phyloP scores from a whole-genome alignment of 805 yeast species.

The Phaffomyces antillensis region DNA sequence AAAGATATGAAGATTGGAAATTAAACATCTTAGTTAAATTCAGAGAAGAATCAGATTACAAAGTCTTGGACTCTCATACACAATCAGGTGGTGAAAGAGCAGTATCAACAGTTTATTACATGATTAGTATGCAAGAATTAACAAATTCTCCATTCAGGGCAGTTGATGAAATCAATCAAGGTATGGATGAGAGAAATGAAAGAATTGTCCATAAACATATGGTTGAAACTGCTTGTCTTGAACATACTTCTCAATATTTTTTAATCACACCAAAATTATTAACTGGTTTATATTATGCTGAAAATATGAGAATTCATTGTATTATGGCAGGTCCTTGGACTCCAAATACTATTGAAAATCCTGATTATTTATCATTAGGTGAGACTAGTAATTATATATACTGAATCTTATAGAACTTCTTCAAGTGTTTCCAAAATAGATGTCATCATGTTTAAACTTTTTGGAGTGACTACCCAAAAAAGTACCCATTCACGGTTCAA shows the following conservation, averaged over 20 bases:
- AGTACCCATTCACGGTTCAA: no score
- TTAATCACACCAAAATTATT: conserved; percentile 88
- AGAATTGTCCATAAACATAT: conserved; percentile 76
- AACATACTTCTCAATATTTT: conserved; percentile 71
- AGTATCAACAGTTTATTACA: conserved; percentile 83
- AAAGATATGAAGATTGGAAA: conserved; percentile 68
- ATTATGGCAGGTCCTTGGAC: conserved; percentile 56
- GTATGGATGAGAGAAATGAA: conserved; percentile 95
- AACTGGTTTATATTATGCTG: conserved; percentile 69
- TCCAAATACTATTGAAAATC: conserved; percentile 29
- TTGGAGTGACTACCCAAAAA: no score
- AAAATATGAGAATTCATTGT: conserved; percentile 78
- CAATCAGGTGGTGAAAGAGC: conserved; percentile 99
- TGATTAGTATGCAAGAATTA: conserved; percentile 84
- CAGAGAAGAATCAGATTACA: conserved; percentile 66
- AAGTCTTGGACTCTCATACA: conserved; percentile 71
- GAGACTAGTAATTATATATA: conserved; percentile 20
- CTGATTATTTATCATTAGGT: conserved; percentile 29
- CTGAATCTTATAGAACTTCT: not conserved
- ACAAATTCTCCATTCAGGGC: conserved; percentile 89
- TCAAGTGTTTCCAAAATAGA: no score
- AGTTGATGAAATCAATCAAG: conserved; percentile 97
- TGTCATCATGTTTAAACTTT: no score
- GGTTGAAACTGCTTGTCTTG: conserved; percentile 78
- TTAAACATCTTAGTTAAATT: conserved; percentile 80